Conservation (phyloP, 192 early-diverging fungal genomes). For the Diversispora epigaea region DNA sequence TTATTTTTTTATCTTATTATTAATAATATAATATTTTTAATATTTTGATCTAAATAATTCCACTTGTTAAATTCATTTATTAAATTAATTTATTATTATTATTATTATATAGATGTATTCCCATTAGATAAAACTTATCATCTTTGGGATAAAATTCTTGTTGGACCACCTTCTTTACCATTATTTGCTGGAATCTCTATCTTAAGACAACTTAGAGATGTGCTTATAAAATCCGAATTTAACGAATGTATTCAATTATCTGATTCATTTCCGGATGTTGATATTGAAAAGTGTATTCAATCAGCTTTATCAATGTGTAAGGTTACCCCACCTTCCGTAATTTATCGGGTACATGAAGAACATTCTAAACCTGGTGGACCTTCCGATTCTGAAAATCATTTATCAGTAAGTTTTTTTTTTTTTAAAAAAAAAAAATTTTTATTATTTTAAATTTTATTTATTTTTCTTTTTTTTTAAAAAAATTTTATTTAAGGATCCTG, state of each 20-base stretch:
- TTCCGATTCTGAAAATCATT: slow-evolving; percentile 2
- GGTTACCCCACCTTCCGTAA: slow-evolving; percentile 66
- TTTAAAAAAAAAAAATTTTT: background rate
- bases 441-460: background rate
- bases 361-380: slow-evolving; percentile 30
- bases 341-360: slow-evolving; percentile 38
- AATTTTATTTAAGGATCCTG: background rate
- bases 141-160: slow-evolving; percentile 75
- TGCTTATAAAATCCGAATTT: slow-evolving; percentile 66
- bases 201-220: slow-evolving; percentile 63
- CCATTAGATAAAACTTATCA: slow-evolving; percentile 78
- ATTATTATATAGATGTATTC: slow-evolving; percentile 65
- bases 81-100: background rate
- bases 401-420: background rate
- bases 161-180: slow-evolving; percentile 62
- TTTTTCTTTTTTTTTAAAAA: background rate
- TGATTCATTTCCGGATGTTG: slow-evolving; percentile 64
- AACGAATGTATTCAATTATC: slow-evolving; percentile 59
- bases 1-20: slow-evolving; percentile 22
- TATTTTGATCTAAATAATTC: no score
- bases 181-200: slow-evolving; percentile 71
- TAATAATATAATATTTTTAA: slow-evolving; percentile 11
- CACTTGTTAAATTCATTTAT: background rate
- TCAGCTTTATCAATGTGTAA: slow-evolving; percentile 62
- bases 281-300: slow-evolving; percentile 69